Base-by-base conservation (phyloP, 345 rosid species). In the Capsella bursapastoris region DNA sequence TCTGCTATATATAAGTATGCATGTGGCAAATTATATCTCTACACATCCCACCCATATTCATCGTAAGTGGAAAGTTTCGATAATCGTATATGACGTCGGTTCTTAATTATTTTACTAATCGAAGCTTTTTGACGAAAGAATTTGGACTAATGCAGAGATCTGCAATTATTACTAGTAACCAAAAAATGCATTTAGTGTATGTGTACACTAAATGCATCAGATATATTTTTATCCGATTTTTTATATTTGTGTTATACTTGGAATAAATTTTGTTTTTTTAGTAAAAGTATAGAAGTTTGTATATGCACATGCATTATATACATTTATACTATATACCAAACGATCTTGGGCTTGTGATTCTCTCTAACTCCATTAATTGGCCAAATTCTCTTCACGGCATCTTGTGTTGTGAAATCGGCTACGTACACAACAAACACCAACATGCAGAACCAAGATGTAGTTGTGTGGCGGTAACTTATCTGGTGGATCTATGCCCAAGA, bases 371-470 rank as follows among this genome's bases (percentile, higher is more conserved):
- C 28, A 53, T 13, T 18, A 18, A 18, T 18, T 64, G 18, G 57
- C 37, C 65, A 73, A 57, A 64, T 10, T 73, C 29, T 73, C 29
- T 73, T 55, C 37, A 73, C 77, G 70, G 45, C 47, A 37, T 59
- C 62, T 34, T 59, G 47, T 59, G 45, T 37, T 16, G 31, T 18
- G 64, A 59, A 59, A 15, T 59, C 64, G 64, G 31, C 15, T 35
- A 22, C 18, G 52, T 13, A 56, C 22, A 41, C 53, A 40, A 41
- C 53, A 40, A 68, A 56, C 44, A 43, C 22, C 31, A 2, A 10
- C n/a, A 14, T 52, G 28, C 29, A 8, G 38, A 37, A 52, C 37
- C 25, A 51, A 66, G 35, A 14, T 4, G 29, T 25, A 27, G 50
- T 37, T 66, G 5, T 66, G 18, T 50, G 35, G 47, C 32, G 34